Evolutionary conservation across 202 grass and related monocot genomes (phyloP).

Genomic region (Panicum virgatum): DNA sequence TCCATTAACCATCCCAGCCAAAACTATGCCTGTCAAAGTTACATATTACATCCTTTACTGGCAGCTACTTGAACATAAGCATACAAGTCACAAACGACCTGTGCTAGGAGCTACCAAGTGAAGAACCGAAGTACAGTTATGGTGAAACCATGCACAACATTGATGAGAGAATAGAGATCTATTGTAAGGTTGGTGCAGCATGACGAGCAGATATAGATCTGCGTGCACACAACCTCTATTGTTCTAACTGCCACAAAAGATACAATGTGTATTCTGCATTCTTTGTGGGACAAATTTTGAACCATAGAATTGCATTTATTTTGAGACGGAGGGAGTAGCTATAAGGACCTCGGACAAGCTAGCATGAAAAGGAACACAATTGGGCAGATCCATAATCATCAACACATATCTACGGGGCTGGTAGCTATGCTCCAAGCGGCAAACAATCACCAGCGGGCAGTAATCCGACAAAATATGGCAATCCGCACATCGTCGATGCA

Average conservation of each 20-base stretch:
- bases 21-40: background rate
- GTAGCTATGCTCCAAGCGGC: background rate
- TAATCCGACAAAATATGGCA: background rate
- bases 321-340: no score
- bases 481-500: constrained; percentile 1
- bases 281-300: no score
- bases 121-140: background rate
- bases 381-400: background rate
- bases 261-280: background rate
- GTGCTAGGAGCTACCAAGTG: background rate
- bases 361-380: background rate
- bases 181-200: background rate
- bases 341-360: background rate
- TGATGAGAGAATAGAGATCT: background rate
- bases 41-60: background rate
- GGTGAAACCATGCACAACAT: background rate
- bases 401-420: background rate
- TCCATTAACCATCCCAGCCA: background rate
- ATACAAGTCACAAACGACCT: background rate
- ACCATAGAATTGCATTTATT: no score
- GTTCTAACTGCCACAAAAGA: background rate
- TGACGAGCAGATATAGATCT: background rate
- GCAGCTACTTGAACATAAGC: background rate
- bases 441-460: background rate
- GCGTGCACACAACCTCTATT: background rate